A percentile compares a stretch with the other conserved stretches of the same genome.
Evolutionary conservation across 805 yeast genomes (phyloP).

Genomic region (Huiozyma sinensis): DNA sequence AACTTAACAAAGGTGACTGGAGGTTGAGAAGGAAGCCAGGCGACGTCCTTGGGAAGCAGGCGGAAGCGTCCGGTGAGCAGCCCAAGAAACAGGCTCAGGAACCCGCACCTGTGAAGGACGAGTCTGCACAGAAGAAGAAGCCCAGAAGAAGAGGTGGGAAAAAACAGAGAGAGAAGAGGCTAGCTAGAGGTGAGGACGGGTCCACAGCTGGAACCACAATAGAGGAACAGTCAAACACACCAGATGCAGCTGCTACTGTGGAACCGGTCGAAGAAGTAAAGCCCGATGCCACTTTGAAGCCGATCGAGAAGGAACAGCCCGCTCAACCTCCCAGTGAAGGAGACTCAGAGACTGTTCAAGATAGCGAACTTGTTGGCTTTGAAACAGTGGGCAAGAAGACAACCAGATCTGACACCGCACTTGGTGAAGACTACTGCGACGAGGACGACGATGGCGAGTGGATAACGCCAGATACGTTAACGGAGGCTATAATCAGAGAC

Average conservation of each 20-base stretch:
- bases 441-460: conserved; percentile 80
- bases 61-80: conserved; percentile 1
- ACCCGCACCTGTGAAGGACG: conserved; percentile 4
- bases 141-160: conserved; percentile 54
- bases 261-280: conserved; percentile 2
- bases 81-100: not conserved
- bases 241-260: conserved; percentile 5
- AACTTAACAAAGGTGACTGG: conserved; percentile 57
- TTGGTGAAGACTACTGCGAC: conserved; percentile 29
- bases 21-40: conserved; percentile 68
- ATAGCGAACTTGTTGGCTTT: no score
- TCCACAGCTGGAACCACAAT: conserved; percentile 5
- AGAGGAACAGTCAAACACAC: not conserved
- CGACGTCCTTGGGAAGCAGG: conserved; percentile 29
- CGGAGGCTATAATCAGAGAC: conserved; percentile 59
- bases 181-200: conserved; percentile 26
- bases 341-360: not conserved
- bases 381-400: not conserved
- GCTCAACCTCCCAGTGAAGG: conserved; percentile 1
- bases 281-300: not conserved
- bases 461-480: conserved; percentile 84
- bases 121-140: conserved; percentile 27
- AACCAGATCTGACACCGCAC: conserved; percentile 7
- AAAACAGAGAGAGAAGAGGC: conserved; percentile 51
- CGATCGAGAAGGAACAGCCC: not conserved